Base-by-base conservation (phyloP, 495 filamentous ascomycete genomes). In the Trichocladium antarcticum region DNA sequence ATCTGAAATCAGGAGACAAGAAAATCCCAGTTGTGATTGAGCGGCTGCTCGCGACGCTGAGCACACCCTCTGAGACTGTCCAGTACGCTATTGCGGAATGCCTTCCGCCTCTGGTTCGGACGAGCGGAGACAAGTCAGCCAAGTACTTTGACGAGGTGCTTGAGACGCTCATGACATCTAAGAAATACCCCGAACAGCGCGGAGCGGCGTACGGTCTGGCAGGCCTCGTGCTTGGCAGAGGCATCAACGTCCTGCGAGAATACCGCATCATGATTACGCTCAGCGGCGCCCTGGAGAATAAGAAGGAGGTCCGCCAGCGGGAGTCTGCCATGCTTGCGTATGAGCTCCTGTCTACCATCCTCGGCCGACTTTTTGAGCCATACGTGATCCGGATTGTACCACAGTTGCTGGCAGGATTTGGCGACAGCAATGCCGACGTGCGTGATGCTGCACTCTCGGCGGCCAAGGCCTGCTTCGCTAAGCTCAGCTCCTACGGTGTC, bases 321-420 rank as follows among this genome's bases (percentile, higher is more conserved):
- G 88, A 95, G 60, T 89, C 89, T 20, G 83, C 88, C 19, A 77
- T 94, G 47, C 71, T 97, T 49, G 92, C 89, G 0, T 95, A 87
- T 54, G 92, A 98, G 66, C 76, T 98, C 4, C 68, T 97, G 15
- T 85, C 92, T 1, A 78, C 80, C 14, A 78, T 96, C 42, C 77
- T 98, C 19, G 90, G 85, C 17, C 79, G 87, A 9, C 74, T 84
- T 3, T 98, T 95, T 62, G 92, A 98, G 65, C 92, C 92, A 6
- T 98, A 96, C 58, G 82, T 95, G 50, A 93, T 97, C 53, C 86
- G 94, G 57, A 84, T 97, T 22, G 85, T 98, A 19, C 90, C 93
- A 22, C 85, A 96, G 51, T 73, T 98, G 21, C 78, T 98, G 7
- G 73, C 79, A 7, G 83, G 87, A 29, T 97, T 98, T 57, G 92